These are phyloP conservation scores for Leccinum griseonigrum DNA, from an alignment of 1,284 basidiomycete genomes.

Conservation along the genomic window DNA sequence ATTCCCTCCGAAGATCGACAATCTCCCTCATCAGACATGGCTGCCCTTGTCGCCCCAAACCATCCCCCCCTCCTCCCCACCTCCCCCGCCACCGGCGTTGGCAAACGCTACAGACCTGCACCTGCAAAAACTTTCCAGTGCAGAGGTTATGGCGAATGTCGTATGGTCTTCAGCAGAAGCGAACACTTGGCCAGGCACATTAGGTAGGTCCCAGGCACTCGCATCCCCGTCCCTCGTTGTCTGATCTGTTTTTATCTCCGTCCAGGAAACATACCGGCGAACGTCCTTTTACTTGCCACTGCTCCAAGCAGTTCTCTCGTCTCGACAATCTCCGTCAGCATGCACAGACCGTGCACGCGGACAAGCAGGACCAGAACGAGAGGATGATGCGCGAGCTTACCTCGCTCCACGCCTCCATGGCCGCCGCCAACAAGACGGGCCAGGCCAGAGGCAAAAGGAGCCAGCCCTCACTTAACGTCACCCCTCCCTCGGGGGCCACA, in stretches of 20 bases:
- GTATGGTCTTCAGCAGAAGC: conserved; percentile 94
- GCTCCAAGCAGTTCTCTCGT: conserved; percentile 92
- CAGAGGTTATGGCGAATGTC: conserved; percentile 90
- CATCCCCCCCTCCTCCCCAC: conserved; percentile 22
- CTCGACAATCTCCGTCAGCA: conserved; percentile 97
- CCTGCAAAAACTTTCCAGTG: conserved; percentile 94
- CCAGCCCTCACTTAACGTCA: conserved; percentile 17
- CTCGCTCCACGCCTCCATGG: conserved; percentile 82
- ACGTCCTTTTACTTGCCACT: conserved; percentile 93
- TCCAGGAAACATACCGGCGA: conserved; percentile 95
- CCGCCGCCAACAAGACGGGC: conserved; percentile 62
- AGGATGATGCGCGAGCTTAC: conserved; percentile 89
- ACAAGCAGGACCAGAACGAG: conserved; percentile 87
- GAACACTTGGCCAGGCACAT: conserved; percentile 96
- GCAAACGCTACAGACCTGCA: conserved; percentile 70
- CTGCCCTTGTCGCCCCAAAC: conserved; percentile 28
- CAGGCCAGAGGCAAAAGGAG: conserved; percentile 43
- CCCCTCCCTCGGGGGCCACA: background rate
- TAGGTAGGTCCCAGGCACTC: conserved; percentile 53
- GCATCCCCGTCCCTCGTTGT: conserved; percentile 13
- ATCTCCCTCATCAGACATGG: conserved; percentile 22
- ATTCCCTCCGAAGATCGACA: background rate
- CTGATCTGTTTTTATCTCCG: conserved; percentile 24
- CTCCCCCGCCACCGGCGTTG: conserved; percentile 27
- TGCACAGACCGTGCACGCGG: conserved; percentile 93